A percentile compares a stretch with the other conserved stretches of the same genome.
Evolutionary conservation across 371 early-diverging fungal genomes (phyloP).

Genomic region (Mucor irregularis): DNA sequence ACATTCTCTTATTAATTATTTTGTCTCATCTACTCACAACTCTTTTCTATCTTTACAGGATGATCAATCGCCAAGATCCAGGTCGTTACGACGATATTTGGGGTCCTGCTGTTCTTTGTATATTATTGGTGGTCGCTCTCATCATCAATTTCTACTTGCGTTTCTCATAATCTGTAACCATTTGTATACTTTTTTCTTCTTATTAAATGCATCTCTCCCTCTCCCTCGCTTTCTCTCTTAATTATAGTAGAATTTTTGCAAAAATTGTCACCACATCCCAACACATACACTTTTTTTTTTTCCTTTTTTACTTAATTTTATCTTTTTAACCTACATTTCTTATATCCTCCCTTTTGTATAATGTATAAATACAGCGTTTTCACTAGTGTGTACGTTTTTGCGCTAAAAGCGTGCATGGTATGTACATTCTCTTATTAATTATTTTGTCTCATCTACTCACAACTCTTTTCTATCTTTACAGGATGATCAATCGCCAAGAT

Average conservation of each 20-base stretch:
- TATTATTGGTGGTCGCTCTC: conserved; percentile 70
- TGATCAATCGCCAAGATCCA: conserved; percentile 55
- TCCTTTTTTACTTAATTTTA: too few species aligned
- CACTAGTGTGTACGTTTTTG: too few species aligned
- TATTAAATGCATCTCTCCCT: background rate
- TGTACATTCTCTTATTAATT: background rate
- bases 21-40: conserved; percentile 12
- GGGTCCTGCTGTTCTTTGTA: conserved; percentile 86
- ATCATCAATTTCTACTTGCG: conserved; percentile 49
- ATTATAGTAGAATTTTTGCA: too few species aligned
- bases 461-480: conserved; percentile 27
- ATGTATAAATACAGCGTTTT: too few species aligned
- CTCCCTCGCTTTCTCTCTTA: too few species aligned
- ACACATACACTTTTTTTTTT: too few species aligned
- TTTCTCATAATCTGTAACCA: too few species aligned
- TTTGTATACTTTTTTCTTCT: background rate
- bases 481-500: conserved; percentile 59
- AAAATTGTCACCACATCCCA: too few species aligned
- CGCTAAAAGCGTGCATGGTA: conserved; percentile 83
- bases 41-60: conserved; percentile 39
- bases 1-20: background rate
- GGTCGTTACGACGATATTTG: conserved; percentile 65
- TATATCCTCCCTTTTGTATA: too few species aligned
- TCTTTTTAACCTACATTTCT: too few species aligned
- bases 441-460: conserved; percentile 14